Base-by-base conservation (phyloP, 441 rosid genomes). In the Arabidopsis lyrata region DNA sequence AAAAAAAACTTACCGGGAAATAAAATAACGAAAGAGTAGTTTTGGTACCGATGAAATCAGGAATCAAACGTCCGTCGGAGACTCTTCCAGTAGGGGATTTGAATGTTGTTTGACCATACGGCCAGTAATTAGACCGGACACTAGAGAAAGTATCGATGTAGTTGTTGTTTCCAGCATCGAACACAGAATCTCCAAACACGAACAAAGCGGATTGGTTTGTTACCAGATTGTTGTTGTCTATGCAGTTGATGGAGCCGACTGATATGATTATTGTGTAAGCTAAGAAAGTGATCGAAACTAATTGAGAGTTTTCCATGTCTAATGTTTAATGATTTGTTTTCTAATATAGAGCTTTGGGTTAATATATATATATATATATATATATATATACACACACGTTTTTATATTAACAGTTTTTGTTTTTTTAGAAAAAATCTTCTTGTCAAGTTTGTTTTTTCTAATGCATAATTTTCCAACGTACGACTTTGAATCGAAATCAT, bases 51-150 rank as follows among this genome's bases (percentile, higher is more conserved):
- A 55, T 55, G 22, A 31, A 55, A 55, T 55, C 60, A n/a, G 60
- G 60, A 55, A 55, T 55, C 39, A 31, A n/a, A 55, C 60, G 60
- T 55, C 60, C 60, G 5, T 55, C 60, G 5, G 60, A 55, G 22
- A 55, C 60, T 31, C 60, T 55, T 55, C 60, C 60, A 9, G 60
- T 55, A 55, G 60, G 60, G 1, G 15, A 31, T n/a, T 31, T 55
- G 39, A 55, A 55, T 53, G 58, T 53, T 12, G 58, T 53, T 53
- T 53, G 36, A 27, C 58, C 58, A 8, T 53, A 53, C 32, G 58
- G 58, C 58, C 60, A 55, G 36, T 55, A 55, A 55, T 55, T 31
- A 6, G 58, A 53, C 58, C 58, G 58, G 36, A 53, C 58, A 27
- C 58, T 53, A 24, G 58, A 53, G 5, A 53, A 1, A 14, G 58